Evolutionary conservation across 768 basidiomycete species (phyloP).

Genomic region (Tricholoma flavovirens): DNA sequence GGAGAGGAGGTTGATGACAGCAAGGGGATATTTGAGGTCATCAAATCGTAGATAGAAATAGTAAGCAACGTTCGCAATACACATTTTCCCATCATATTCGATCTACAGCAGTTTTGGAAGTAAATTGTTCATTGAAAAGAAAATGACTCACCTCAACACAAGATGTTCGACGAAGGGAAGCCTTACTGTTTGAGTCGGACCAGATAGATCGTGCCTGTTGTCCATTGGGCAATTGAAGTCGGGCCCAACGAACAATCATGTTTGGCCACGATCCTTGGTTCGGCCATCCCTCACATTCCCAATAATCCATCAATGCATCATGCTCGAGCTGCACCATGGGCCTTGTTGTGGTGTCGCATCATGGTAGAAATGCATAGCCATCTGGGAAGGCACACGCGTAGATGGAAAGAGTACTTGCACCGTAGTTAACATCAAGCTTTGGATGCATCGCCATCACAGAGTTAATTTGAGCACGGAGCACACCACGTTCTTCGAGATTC

Average conservation of each 20-base stretch:
- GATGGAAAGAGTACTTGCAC: neutral
- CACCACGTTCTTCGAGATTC: conserved; percentile 5
- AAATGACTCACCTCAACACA: neutral
- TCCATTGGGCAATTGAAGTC: conserved; percentile 19
- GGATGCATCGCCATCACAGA: neutral
- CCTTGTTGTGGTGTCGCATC: neutral
- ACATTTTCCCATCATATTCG: neutral
- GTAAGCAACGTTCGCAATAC: neutral
- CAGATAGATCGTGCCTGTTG: conserved; percentile 17
- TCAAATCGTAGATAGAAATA: neutral
- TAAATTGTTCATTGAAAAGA: neutral
- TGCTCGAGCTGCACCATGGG: neutral
- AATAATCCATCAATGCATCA: neutral
- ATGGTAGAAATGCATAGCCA: neutral
- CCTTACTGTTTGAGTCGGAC: conserved; percentile 10
- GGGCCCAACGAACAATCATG: conserved; percentile 14
- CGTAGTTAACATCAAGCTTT: neutral
- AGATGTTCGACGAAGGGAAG: neutral
- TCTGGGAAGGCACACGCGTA: neutral
- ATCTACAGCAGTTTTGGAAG: neutral
- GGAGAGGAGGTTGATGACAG: neutral
- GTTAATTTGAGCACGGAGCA: conserved; percentile 1
- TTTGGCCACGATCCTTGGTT: neutral
- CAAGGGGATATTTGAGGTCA: neutral
- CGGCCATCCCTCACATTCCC: conserved; percentile 1